Base-by-base conservation (phyloP, 1,139 yeast species). In the Pichia sp. region DNA sequence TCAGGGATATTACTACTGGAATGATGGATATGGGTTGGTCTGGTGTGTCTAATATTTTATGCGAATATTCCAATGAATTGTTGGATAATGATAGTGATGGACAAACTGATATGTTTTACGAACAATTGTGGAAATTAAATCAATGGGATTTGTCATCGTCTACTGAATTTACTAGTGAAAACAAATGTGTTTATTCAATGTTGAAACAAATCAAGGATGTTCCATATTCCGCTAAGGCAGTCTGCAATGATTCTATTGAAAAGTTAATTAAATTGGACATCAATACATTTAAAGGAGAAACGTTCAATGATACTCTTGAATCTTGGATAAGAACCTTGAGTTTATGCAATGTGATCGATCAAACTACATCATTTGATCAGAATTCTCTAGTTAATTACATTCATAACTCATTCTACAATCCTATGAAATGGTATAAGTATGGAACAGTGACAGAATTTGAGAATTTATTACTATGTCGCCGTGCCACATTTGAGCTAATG, bases 91-190 rank as follows among this genome's bases (percentile, higher is more conserved):
- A 39, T 0, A 31, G 30, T 3, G 30, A 37, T 12, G 12, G 15
- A 4, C 21, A 36, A 24, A 12, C 12, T 9, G 60, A 56, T 31
- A 40, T 47, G n/a, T 34, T 53, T 12, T 75, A 69, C 52, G 70
- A 77, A 45, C 76, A 84, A 75, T 75, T 82, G 0, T 87, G 95
- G 95, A 84, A 83, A 58, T 65, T 87, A 34, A 76, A 73, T 45
- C 73, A 76, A 44, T 88, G 96, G 96, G 84, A 82, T 48, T 50
- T 83, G 5, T 86, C 93, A 0, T 57, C 59, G 2, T 68, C 77
- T 0, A 57, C 55, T 3, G 51, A 50, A 0, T 61, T 74, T 0
- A 40, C 43, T 0, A 62, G 65, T 3, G 75, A 71, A 41, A 71
- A 76, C 46, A 75, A 73, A 40, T 61, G 67, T 7, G 66, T 78